phyloP scores from a whole-genome alignment of 225 moss, liverwort and hornwort species.

The Bryoerythrophyllum caledonicum region DNA sequence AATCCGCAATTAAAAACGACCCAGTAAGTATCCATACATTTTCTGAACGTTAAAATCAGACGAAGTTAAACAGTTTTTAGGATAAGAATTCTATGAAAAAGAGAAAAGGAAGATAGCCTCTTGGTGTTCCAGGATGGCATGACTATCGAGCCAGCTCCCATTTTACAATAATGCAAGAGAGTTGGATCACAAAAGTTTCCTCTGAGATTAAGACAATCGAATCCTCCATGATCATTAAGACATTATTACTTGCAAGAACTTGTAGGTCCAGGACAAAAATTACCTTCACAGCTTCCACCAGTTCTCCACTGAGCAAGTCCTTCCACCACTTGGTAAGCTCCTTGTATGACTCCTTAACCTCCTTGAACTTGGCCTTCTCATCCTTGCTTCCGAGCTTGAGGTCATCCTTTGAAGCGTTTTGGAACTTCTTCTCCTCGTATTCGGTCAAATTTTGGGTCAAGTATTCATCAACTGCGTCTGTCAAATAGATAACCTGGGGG shows the following conservation, averaged over 20 bases:
- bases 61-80: neutral
- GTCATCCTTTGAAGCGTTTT: conserved; percentile 98
- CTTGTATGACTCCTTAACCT: conserved; percentile 80
- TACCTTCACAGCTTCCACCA: conserved; percentile 83
- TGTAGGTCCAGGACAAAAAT: neutral
- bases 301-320: conserved; percentile 62
- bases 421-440: conserved; percentile 97
- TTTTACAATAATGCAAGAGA: neutral
- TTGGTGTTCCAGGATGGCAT: neutral
- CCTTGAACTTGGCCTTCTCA: conserved; percentile 87
- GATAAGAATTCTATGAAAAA: neutral
- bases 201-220: neutral
- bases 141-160: neutral
- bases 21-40: conserved; percentile 3
- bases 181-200: neutral
- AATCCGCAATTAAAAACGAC: conserved; percentile 9
- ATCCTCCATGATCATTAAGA: neutral
- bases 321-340: conserved; percentile 99
- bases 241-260: neutral
- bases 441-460: conserved; percentile 95
- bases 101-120: too few relatives aligned
- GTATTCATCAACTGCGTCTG: conserved; percentile 96
- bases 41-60: neutral
- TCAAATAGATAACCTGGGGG: conserved; percentile 86
- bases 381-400: conserved; percentile 95